Percentiles rank a stretch among this genome's conserved stretches.
Evolutionary conservation across 768 basidiomycete species (phyloP).

Genomic region (Podaxis mareebaensis): DNA sequence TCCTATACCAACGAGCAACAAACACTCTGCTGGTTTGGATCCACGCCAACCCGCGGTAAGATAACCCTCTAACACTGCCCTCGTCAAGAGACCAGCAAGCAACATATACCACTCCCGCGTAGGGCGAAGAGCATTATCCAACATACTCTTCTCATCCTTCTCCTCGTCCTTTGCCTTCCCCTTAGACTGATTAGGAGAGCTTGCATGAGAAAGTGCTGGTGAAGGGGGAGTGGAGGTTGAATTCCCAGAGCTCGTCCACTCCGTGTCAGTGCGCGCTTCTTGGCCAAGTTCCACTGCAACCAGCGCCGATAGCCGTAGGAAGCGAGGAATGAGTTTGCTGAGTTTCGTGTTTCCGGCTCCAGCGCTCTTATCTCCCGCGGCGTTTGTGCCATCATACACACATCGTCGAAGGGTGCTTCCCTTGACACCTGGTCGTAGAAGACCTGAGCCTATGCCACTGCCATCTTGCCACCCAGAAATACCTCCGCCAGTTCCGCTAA

Average conservation of each 20-base stretch:
- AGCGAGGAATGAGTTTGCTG: slow-evolving; percentile 66
- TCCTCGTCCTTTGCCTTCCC: slow-evolving; percentile 7
- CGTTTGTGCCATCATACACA: slow-evolving; percentile 22
- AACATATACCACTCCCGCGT: slow-evolving; percentile 83
- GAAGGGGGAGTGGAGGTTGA: not conserved
- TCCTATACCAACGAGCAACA: slow-evolving; percentile 73
- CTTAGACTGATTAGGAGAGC: not conserved
- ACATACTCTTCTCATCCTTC: slow-evolving; percentile 29
- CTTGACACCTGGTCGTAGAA: slow-evolving; percentile 52
- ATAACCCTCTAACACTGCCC: slow-evolving; percentile 86
- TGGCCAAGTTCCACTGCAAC: slow-evolving; percentile 76
- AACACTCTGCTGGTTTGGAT: slow-evolving; percentile 62
- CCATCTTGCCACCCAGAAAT: slow-evolving; percentile 78
- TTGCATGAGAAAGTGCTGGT: not conserved
- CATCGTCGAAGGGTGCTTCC: slow-evolving; percentile 65
- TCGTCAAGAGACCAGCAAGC: slow-evolving; percentile 71
- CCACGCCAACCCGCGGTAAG: slow-evolving; percentile 82
- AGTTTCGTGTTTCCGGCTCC: slow-evolving; percentile 65
- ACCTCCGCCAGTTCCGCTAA: slow-evolving; percentile 36
- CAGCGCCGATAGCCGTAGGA: slow-evolving; percentile 75
- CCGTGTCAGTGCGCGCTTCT: slow-evolving; percentile 51
- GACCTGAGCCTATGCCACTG: slow-evolving; percentile 70
- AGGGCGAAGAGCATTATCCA: slow-evolving; percentile 59
- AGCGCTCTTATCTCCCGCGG: slow-evolving; percentile 26
- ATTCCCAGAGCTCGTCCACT: slow-evolving; percentile 12